Evolutionary conservation across 2,329 filamentous ascomycete species (phyloP).

Genomic region (Xylaria hypoxylon): DNA sequence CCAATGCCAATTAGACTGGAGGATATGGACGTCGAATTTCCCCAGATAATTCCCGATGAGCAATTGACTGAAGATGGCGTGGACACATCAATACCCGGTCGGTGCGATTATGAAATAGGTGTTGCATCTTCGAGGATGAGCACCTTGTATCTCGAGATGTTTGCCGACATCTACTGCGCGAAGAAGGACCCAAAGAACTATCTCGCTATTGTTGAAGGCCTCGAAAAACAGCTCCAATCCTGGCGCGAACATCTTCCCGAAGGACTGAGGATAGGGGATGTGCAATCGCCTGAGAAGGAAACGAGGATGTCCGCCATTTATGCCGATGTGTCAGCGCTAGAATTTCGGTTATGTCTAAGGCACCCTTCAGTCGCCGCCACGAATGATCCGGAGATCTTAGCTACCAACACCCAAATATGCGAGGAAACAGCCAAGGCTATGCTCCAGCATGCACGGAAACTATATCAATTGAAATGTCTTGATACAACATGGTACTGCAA

Average conservation of each 20-base stretch:
- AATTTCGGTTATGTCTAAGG: conserved; percentile 69
- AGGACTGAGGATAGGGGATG: conserved; percentile 64
- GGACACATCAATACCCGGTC: conserved; percentile 64
- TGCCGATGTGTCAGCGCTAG: conserved; percentile 64
- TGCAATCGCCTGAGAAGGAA: conserved; percentile 56
- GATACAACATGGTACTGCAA: conserved; percentile 84
- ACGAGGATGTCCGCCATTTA: conserved; percentile 65
- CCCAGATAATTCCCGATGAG: conserved; percentile 77
- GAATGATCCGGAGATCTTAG: conserved; percentile 65
- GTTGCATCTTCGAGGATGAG: conserved; percentile 74
- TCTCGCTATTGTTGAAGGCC: conserved; percentile 68
- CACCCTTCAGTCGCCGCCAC: conserved; percentile 71
- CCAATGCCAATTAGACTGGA: conserved; percentile 80
- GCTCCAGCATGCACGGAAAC: conserved; percentile 67
- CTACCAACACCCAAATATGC: conserved; percentile 73
- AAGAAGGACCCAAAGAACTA: conserved; percentile 73
- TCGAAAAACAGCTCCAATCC: conserved; percentile 72
- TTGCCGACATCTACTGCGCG: conserved; percentile 79
- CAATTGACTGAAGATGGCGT: conserved; percentile 73
- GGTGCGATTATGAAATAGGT: conserved; percentile 75
- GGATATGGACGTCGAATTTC: conserved; percentile 83
- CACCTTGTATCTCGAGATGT: conserved; percentile 78
- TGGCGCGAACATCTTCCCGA: conserved; percentile 75
- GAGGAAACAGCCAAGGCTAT: conserved; percentile 74
- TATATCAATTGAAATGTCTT: conserved; percentile 73